phyloP scores from a whole-genome alignment of 306 rosid species.

The Lathyrus aphaca region DNA sequence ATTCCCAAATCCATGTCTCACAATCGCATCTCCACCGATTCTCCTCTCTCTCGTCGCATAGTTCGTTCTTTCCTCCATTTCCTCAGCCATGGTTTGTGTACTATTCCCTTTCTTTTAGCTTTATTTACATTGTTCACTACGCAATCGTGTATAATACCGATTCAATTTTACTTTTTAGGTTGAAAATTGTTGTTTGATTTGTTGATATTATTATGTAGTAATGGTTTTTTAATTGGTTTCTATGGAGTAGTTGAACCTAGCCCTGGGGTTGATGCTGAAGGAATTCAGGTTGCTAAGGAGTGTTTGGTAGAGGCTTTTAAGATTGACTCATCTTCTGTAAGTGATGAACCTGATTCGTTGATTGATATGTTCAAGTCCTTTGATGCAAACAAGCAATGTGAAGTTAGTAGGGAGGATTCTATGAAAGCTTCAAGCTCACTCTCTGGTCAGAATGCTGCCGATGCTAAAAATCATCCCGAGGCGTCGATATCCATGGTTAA shows the following conservation, averaged over 20 bases:
- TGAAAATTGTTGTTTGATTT: not conserved
- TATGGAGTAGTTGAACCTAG: constrained; percentile 70
- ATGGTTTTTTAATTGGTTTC: constrained; percentile 5
- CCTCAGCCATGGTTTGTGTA: constrained; percentile 59
- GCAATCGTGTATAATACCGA: not conserved
- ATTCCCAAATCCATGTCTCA: constrained; percentile 41
- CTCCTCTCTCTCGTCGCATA: constrained; percentile 78
- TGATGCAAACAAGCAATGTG: constrained; percentile 47
- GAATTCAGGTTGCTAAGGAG: constrained; percentile 83
- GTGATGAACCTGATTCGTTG: constrained; percentile 52
- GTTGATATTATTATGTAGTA: not conserved
- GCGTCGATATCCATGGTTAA: constrained; percentile 45
- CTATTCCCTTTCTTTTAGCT: not conserved
- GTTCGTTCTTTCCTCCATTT: constrained; percentile 77
- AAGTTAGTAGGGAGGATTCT: constrained; percentile 40
- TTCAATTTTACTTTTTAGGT: not conserved
- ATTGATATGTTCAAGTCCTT: constrained; percentile 68
- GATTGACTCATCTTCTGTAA: constrained; percentile 46
- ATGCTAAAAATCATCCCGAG: constrained; percentile 39
- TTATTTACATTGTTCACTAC: too few relatives aligned
- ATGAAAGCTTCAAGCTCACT: constrained; percentile 51
- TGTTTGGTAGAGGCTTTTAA: constrained; percentile 75
- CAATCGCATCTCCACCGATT: constrained; percentile 55
- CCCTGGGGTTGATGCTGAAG: constrained; percentile 69
- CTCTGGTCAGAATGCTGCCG: constrained; percentile 41